Conservation (phyloP, 495 filamentous ascomycete species). For the Aspergillus leporis region DNA sequence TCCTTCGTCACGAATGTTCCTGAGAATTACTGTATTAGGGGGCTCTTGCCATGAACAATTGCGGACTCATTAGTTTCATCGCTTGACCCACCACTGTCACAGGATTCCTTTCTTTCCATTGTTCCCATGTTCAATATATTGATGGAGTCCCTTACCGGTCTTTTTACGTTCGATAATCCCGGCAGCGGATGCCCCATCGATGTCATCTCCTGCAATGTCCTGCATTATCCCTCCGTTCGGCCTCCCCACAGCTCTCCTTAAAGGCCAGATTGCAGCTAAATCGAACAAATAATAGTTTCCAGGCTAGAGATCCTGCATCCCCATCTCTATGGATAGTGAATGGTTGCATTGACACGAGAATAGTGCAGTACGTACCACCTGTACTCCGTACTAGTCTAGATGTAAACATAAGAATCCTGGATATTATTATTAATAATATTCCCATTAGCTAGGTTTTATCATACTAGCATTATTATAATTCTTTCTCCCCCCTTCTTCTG, state of each 20-base stretch:
- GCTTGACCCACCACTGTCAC: background rate
- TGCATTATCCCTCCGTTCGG: background rate
- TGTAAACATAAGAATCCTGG: too few species aligned
- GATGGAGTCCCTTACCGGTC: background rate
- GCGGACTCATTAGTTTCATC: slow-evolving; percentile 4
- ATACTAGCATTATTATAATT: too few species aligned
- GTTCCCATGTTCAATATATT: background rate
- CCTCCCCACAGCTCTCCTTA: background rate
- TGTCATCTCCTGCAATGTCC: slow-evolving; percentile 5
- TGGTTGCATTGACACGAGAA: background rate
- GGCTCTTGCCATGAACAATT: background rate
- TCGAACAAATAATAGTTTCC: background rate
- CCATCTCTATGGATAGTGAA: background rate
- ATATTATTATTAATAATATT: background rate
- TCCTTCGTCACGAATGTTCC: slow-evolving; percentile 1
- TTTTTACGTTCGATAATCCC: slow-evolving; percentile 1
- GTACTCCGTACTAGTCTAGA: background rate
- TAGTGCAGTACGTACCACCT: background rate
- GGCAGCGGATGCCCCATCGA: background rate
- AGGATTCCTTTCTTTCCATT: background rate
- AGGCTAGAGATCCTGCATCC: background rate
- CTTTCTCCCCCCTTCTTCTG: too few species aligned
- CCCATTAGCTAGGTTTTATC: background rate
- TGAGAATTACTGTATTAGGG: background rate
- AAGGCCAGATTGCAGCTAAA: background rate